Base-by-base conservation (phyloP, 352 stramenopile species). In the Elongisporangium prolatum region DNA sequence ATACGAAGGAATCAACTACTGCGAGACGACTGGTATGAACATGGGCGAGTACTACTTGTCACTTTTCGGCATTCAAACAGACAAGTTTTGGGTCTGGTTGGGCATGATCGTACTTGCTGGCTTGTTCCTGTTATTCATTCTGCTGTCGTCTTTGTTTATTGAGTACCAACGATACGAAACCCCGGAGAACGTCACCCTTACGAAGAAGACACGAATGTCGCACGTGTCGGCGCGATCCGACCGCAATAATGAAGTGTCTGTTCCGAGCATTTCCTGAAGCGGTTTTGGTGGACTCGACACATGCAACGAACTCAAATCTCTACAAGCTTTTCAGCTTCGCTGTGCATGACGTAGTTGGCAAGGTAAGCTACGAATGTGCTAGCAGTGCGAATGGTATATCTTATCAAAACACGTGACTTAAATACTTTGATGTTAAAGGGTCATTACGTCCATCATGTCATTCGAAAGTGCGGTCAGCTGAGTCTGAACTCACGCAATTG, bases 41-140 rank as follows among this genome's bases (percentile, higher is more conserved):
- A 77, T 80, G 69, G 68, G 71, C 17, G 68, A 67, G 34, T 76
- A 76, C n/a, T 71, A 71, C 47, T 57, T 76, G 24, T 66, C 65
- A 13, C 34, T 75, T 11, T 77, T 80, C 50, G 67, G 69, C 49
- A 60, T 77, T 7, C 63, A 63, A 11, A 54, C 63, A 6, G 64
- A 56, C 59, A 73, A 72, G 28, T 21, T 57, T 2, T 77, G 71
- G 52, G 71, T 80, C 16, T 58, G 51, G 52, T 68, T 65, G 21
- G 68, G 69, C 9, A 72, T 77, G 54, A 49, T 77, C 21, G 75
- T 75, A 50, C 50, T 77, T 16, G 60, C 61, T 4, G 25, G 64
- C 14, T 73, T 55, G 14, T 80, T 75, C 53, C 20, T 77, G 4
- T 61, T 80, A 18, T 76, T 81, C 63, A 50, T 80, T 16, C 16